phyloP scores from a whole-genome alignment of 352 stramenopile species.

The Thraustotheca clavata region DNA sequence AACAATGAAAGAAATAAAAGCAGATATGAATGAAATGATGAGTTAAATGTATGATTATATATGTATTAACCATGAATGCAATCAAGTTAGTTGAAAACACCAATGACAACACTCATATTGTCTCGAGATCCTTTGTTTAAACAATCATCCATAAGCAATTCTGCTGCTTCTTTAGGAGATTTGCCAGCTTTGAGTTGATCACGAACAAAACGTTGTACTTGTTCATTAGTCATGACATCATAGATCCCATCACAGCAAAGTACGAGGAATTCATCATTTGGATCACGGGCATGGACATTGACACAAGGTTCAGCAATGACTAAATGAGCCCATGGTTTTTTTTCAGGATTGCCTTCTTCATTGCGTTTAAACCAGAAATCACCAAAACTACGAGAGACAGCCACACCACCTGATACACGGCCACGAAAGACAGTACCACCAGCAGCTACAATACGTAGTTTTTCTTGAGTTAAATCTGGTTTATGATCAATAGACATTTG shows the following conservation, averaged over 20 bases:
- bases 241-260: constrained; percentile 92
- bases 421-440: constrained; percentile 78
- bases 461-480: constrained; percentile 76
- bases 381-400: constrained; percentile 78
- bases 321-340: constrained; percentile 77
- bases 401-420: constrained; percentile 74
- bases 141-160: constrained; percentile 75
- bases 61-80: no score
- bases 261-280: constrained; percentile 88
- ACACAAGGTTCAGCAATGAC: constrained; percentile 80
- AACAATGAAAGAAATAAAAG: no score
- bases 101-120: constrained; percentile 82
- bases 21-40: no score
- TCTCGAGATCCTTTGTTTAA: constrained; percentile 71
- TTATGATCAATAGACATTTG: constrained; percentile 84
- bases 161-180: constrained; percentile 56
- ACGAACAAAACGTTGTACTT: constrained; percentile 86
- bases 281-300: constrained; percentile 54
- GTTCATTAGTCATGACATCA: constrained; percentile 93
- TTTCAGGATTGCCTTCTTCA: constrained; percentile 37
- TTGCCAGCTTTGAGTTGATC: constrained; percentile 50
- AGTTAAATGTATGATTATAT: no score
- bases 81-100: not conserved
- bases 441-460: constrained; percentile 74
- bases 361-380: constrained; percentile 84